phyloP scores from a whole-genome alignment of 345 rosid genomes.

The Melaleuca alternifolia region DNA sequence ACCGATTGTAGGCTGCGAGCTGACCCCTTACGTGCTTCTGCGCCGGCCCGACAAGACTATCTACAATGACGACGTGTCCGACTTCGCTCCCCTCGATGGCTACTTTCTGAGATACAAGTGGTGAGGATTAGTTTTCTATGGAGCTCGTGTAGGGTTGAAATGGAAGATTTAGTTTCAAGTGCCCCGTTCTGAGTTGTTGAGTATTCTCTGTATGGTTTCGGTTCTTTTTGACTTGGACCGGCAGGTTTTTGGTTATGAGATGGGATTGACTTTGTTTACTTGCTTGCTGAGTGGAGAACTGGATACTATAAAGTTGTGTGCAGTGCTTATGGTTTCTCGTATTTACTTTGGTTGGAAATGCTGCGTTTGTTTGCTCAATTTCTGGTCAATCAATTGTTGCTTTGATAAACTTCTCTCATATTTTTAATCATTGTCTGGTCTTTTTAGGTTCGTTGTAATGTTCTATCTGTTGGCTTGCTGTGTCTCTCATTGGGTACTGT shows the following conservation, averaged over 20 bases:
- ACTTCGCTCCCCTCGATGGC: conserved; percentile 76
- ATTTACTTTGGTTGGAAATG: background rate
- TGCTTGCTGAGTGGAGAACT: background rate
- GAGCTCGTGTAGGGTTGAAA: background rate
- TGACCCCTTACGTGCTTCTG: conserved; percentile 80
- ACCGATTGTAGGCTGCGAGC: conserved; percentile 96
- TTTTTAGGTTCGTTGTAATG: background rate
- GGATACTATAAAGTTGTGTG: background rate
- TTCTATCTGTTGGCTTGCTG: background rate
- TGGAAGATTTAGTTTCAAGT: background rate
- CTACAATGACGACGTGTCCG: conserved; percentile 69
- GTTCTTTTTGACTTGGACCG: background rate
- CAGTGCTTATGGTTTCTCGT: background rate
- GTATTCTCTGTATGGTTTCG: background rate
- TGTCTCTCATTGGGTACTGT: background rate
- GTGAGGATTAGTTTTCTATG: conserved; percentile 30
- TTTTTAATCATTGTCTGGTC: background rate
- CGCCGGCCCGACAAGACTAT: conserved; percentile 58
- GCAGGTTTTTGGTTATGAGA: background rate
- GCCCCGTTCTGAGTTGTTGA: background rate
- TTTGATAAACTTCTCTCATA: background rate
- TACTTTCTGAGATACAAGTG: conserved; percentile 86
- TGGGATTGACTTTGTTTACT: background rate
- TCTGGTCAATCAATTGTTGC: background rate
- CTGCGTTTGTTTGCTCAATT: background rate